Base-by-base conservation (phyloP, 2,329 filamentous ascomycete species). In the Fragosphaeria purpurea region DNA sequence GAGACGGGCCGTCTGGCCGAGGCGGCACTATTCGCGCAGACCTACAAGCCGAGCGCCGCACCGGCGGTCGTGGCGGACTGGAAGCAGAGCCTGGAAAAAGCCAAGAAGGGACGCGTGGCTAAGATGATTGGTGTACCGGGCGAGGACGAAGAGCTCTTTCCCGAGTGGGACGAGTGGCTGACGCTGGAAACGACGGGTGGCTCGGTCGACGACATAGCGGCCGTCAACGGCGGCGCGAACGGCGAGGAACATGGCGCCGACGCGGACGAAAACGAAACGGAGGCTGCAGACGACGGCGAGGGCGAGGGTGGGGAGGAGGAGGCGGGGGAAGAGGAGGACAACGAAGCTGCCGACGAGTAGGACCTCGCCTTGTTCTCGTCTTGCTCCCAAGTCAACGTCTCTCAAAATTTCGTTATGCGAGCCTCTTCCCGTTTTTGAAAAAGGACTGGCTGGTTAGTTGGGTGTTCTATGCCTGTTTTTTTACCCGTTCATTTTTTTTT, bases 161-260 rank as follows among this genome's bases (percentile, higher is more conserved):
- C 91, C 0, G 88, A 96, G 62, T 98, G 93, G 93, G 86, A 95
- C 5, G 85, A 93, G 67, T 96, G 88, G 73, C 64, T 97, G 59
- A 76, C 78, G 62, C 65, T 95, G 55, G 93, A 97, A 71, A 79
- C 76, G 53, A 83, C 89, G 59, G 85, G 86, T 4, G 74, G 73
- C 4, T 63, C 68, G 53, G 64, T 62, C 56, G 22, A 22, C 22
- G 22, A 22, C 22, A 22, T 22, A 22, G 22, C 22, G 22, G 22
- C 22, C 22, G 61, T 68, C 6, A 59, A 59, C 11, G 57, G 46
- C 6, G 56, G 57, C 57, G 41, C 56, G 51, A 46, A 51, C 44
- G 31, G 57, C 31, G 61, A 62, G 8, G 61, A 60, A 32, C 60
- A 59, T 7, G 58, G 50, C 10, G 58, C 55, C 22, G 60, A 56